Percentiles rank a stretch among this genome's conserved stretches.
phyloP scores from a whole-genome alignment of 2,329 filamentous ascomycete genomes.

The Gremmenia infestans region DNA sequence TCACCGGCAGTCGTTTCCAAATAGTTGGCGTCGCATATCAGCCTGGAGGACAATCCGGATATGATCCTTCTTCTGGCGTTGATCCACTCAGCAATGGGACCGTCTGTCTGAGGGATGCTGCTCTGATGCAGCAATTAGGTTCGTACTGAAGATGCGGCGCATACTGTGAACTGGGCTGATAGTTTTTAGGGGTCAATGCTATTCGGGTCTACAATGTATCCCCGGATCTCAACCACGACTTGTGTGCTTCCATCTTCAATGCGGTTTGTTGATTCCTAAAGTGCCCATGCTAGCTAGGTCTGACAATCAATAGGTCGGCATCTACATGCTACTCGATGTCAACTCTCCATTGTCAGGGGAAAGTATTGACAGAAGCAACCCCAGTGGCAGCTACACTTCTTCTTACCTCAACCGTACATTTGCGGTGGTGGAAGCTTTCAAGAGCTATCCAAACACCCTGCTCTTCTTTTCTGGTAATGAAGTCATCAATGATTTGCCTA shows the following conservation, averaged over 20 bases:
- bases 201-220: conserved; percentile 67
- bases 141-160: conserved; percentile 3
- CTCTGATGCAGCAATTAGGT: conserved; percentile 57
- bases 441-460: conserved; percentile 62
- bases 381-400: conserved; percentile 55
- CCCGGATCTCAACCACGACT: conserved; percentile 60
- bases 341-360: conserved; percentile 60
- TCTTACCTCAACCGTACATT: conserved; percentile 62
- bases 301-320: conserved; percentile 41
- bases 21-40: conserved; percentile 66
- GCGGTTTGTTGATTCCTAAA: conserved; percentile 36
- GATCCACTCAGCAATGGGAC: conserved; percentile 57
- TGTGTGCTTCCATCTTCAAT: conserved; percentile 64
- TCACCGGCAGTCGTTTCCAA: conserved; percentile 56
- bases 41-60: conserved; percentile 60
- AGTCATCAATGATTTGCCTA: conserved; percentile 63
- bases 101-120: conserved; percentile 58
- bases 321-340: conserved; percentile 66
- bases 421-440: conserved; percentile 62
- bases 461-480: conserved; percentile 77
- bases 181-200: conserved; percentile 51
- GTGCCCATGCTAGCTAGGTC: not conserved
- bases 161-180: conserved; percentile 4
- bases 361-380: conserved; percentile 48
- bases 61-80: conserved; percentile 47